Percentiles rank a stretch among this genome's conserved stretches.
Evolutionary conservation across 106 monocot species (phyloP).

Genomic region (Phalaenopsis equestris): DNA sequence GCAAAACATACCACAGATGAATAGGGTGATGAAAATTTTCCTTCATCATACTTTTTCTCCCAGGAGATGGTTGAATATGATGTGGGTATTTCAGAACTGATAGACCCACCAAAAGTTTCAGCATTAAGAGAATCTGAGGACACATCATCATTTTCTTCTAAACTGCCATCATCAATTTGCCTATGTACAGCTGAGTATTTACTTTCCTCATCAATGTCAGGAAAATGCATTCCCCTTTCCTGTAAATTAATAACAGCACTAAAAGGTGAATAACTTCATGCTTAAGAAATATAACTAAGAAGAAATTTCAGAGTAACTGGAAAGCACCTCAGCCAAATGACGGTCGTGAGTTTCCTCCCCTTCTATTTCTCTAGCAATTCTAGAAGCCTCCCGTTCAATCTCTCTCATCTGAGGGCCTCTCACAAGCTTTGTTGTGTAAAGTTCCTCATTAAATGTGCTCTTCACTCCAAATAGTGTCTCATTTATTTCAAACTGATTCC

Average conservation of each 20-base stretch:
- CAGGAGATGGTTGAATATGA: conserved; percentile 21
- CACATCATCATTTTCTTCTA: conserved; percentile 16
- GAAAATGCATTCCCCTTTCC: conserved; percentile 77
- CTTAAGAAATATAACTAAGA: background rate
- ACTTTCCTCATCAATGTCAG: conserved; percentile 80
- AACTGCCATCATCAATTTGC: conserved; percentile 34
- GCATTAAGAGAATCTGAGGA: conserved; percentile 16
- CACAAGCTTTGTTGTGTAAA: conserved; percentile 95
- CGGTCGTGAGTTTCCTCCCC: conserved; percentile 78
- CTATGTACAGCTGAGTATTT: conserved; percentile 85
- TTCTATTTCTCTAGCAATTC: conserved; percentile 95
- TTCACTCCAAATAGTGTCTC: conserved; percentile 86
- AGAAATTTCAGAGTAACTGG: conserved; percentile 4
- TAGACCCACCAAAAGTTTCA: conserved; percentile 25
- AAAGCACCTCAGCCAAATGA: conserved; percentile 78
- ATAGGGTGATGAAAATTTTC: conserved; percentile 22
- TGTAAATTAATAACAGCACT: conserved; percentile 25
- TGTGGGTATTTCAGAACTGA: conserved; percentile 10
- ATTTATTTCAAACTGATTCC: conserved; percentile 97
- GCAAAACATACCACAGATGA: conserved; percentile 27
- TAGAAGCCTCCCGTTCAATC: conserved; percentile 64
- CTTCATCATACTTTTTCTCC: conserved; percentile 27
- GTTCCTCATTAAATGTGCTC: conserved; percentile 93
- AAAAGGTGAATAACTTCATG: background rate
- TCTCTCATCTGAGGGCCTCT: conserved; percentile 81